A percentile compares a stretch with the other conserved stretches of the same genome.
Conservation (phyloP, 2,329 filamentous ascomycete species). For the Colletotrichum karsti region DNA sequence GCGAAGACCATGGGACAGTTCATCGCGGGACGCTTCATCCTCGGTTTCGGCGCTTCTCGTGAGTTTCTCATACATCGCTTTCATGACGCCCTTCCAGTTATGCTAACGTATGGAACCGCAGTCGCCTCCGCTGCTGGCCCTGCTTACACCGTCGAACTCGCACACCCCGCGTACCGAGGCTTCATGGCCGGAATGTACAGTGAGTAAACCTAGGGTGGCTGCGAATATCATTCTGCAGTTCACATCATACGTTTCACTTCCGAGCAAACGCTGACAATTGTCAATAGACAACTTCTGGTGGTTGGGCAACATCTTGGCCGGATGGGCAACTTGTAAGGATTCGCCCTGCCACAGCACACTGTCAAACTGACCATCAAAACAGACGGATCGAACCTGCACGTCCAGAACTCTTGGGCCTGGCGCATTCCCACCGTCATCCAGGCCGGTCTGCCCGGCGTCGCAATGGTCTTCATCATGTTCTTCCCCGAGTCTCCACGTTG, state of each 20-base stretch:
- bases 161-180: conserved; percentile 69
- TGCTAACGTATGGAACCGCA: background rate
- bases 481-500: conserved; percentile 80
- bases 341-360: too few species aligned
- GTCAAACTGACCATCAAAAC: too few species aligned
- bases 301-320: conserved; percentile 62
- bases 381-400: conserved; percentile 44
- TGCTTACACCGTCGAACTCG: conserved; percentile 69
- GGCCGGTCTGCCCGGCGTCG: conserved; percentile 47
- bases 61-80: background rate
- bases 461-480: conserved; percentile 66
- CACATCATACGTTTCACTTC: too few species aligned
- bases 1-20: conserved; percentile 57
- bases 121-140: conserved; percentile 67
- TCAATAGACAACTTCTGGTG: conserved; percentile 51
- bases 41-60: conserved; percentile 63
- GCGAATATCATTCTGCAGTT: too few species aligned
- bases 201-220: too few species aligned
- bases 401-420: conserved; percentile 58
- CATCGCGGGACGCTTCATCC: conserved; percentile 37
- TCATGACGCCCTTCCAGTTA: background rate
- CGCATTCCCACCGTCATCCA: conserved; percentile 65
- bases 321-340: conserved; percentile 52
- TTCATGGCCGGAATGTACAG: conserved; percentile 56
- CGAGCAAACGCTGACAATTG: background rate